A percentile compares a stretch with the other conserved stretches of the same genome.
phyloP scores from a whole-genome alignment of 768 basidiomycete genomes.

The Agaricus blazei region DNA sequence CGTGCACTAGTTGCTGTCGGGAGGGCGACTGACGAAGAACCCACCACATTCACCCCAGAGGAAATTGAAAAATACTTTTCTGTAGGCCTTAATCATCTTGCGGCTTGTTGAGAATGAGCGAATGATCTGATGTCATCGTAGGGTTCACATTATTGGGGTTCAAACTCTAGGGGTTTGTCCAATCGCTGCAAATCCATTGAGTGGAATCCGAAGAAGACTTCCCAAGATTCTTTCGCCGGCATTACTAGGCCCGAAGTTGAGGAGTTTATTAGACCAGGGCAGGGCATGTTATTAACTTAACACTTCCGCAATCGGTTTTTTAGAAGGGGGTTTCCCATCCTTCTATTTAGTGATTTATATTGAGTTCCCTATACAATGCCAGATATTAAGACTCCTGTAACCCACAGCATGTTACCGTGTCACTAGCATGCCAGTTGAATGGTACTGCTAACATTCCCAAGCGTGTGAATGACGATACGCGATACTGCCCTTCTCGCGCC shows the following conservation, averaged over 20 bases:
- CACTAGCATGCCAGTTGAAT: too few species aligned
- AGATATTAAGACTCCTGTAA: too few species aligned
- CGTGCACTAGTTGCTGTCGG: conserved; percentile 33
- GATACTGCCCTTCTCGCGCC: too few species aligned
- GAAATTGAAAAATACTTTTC: conserved; percentile 36
- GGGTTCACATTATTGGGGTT: conserved; percentile 13
- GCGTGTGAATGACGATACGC: too few species aligned
- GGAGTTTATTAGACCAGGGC: background rate
- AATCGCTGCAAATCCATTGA: conserved; percentile 39
- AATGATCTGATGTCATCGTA: background rate
- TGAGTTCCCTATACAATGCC: background rate
- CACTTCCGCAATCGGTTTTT: too few species aligned
- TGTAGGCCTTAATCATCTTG: conserved; percentile 14
- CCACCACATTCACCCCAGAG: conserved; percentile 41
- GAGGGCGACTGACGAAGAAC: conserved; percentile 28
- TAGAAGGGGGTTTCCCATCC: too few species aligned
- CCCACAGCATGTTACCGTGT: too few species aligned
- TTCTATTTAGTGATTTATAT: too few species aligned
- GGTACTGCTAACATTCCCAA: too few species aligned
- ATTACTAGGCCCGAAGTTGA: conserved; percentile 39
- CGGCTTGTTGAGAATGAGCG: background rate
- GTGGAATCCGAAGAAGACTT: conserved; percentile 47
- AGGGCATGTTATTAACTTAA: background rate
- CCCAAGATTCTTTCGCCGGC: conserved; percentile 44
- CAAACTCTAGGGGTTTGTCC: conserved; percentile 40